Base-by-base conservation (phyloP, 495 filamentous ascomycete species). In the Podospora sp. region DNA sequence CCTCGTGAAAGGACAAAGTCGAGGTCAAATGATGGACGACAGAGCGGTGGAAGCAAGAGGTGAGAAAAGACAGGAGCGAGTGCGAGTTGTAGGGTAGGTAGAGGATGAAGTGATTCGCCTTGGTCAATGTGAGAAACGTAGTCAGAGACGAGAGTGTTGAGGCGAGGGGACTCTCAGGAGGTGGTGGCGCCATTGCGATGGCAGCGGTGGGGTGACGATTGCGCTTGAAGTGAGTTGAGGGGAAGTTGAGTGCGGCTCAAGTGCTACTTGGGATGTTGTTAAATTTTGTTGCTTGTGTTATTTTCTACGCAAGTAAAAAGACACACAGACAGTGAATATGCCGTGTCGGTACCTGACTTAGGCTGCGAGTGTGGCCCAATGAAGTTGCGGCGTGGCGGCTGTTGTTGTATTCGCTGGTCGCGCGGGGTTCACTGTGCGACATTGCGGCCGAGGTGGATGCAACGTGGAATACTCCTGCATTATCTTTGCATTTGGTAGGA, bases 311-410 rank as follows among this genome's bases (percentile, higher is more conserved):
- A 33, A 8, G 29, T 33, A 33, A 11, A 14, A 11, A 12, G 40
- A 46, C 16, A 18, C 40, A 46, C 9, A 46, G 40, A 46, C 40
- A 46, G 2, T 11, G 40, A 12, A 46, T 14, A 46, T 4, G 40
- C n/a, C 40, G 40, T 46, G 40, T 46, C 40, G 40, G 40, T 46
- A 46, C 40, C 40, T 46, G 40, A 46, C 40, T 46, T 46, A 46
- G 40, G 40, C 40, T 46, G 40, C 40, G 9, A 46, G 40, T 2
- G 12, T 46, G 40, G 16, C 16, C 40, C 40, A 46, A 46, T 46
- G 40, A 46, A 46, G 40, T 46, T 46, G 40, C 40, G 16, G 40
- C 11, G 14, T 46, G 40, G 40, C 40, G 4, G 40, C 12, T 14
- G 16, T 46, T 4, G 40, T 46, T 12, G 40, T 46, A 46, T 46